phyloP scores from a whole-genome alignment of 257 asterid genomes.

The Hygrophila difformis region DNA sequence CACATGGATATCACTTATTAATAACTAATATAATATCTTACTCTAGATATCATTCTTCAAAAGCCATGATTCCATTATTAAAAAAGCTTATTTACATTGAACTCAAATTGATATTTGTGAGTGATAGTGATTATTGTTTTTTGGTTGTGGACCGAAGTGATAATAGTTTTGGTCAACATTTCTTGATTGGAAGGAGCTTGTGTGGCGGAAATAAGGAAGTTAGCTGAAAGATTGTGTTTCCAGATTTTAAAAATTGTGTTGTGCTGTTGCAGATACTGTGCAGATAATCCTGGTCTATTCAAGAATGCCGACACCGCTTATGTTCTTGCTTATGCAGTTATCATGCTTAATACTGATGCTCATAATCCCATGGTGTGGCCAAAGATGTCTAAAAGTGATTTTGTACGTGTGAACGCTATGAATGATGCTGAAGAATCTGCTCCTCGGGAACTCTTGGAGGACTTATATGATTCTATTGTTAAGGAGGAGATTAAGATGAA shows the following conservation, averaged over 20 bases:
- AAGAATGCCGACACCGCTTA: constrained; percentile 97
- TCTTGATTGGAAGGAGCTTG: no score
- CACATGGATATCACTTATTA: no score
- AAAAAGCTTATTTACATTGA: no score
- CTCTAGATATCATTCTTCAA: no score
- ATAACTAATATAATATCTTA: no score
- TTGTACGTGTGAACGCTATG: constrained; percentile 64
- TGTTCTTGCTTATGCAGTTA: constrained; percentile 98
- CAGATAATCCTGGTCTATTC: constrained; percentile 89
- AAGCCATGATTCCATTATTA: no score
- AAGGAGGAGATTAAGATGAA: constrained; percentile 94
- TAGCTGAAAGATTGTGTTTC: constrained; percentile 12
- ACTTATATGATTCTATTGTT: constrained; percentile 88
- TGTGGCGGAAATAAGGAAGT: no score
- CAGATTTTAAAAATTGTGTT: constrained; percentile 18
- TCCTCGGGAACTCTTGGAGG: constrained; percentile 88
- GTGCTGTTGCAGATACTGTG: constrained; percentile 68
- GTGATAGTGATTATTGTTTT: no score
- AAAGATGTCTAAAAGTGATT: constrained; percentile 95
- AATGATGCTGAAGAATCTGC: constrained; percentile 94
- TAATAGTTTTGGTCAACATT: no score
- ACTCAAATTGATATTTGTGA: no score
- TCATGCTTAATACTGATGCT: constrained; percentile 98
- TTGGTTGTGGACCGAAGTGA: no score
- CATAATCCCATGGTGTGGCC: constrained; percentile 99